Percentiles rank a stretch among this genome's conserved stretches.
Conservation (phyloP, 805 yeast genomes). For the Lachancea lanzarotensis region DNA sequence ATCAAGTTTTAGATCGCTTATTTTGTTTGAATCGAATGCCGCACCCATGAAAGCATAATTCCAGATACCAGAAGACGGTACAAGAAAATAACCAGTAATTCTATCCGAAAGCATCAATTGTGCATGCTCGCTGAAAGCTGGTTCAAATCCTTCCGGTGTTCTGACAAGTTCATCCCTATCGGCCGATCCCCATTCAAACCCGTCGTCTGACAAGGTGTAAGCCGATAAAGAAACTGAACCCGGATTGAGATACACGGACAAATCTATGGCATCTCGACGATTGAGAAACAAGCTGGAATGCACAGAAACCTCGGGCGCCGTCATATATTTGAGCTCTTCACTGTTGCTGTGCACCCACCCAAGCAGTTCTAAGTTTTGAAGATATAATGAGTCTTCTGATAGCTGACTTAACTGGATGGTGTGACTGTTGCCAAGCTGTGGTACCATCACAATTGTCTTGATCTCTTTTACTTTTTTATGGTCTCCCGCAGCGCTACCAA, state of each 20-base stretch:
- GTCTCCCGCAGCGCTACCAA: constrained; percentile 72
- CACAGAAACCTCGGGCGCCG: constrained; percentile 64
- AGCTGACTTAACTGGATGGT: constrained; percentile 53
- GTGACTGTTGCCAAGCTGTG: constrained; percentile 75
- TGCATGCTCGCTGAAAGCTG: constrained; percentile 50
- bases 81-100: constrained; percentile 74
- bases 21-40: constrained; percentile 60
- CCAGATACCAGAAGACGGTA: constrained; percentile 84
- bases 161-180: constrained; percentile 51
- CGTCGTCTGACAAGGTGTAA: constrained; percentile 53
- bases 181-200: constrained; percentile 68
- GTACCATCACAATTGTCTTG: constrained; percentile 66
- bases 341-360: constrained; percentile 95
- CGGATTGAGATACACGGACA: constrained; percentile 67
- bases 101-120: constrained; percentile 72
- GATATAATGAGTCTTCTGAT: constrained; percentile 30
- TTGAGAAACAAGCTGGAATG: constrained; percentile 38
- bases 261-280: constrained; percentile 41
- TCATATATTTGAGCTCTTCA: constrained; percentile 53
- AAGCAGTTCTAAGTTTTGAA: constrained; percentile 62
- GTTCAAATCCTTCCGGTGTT: constrained; percentile 61
- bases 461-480: constrained; percentile 72
- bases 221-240: constrained; percentile 80
- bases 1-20: constrained; percentile 62
- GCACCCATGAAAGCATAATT: constrained; percentile 86